Base-by-base conservation (phyloP, 2,329 filamentous ascomycete genomes). In the Paramyrothecium sp. region DNA sequence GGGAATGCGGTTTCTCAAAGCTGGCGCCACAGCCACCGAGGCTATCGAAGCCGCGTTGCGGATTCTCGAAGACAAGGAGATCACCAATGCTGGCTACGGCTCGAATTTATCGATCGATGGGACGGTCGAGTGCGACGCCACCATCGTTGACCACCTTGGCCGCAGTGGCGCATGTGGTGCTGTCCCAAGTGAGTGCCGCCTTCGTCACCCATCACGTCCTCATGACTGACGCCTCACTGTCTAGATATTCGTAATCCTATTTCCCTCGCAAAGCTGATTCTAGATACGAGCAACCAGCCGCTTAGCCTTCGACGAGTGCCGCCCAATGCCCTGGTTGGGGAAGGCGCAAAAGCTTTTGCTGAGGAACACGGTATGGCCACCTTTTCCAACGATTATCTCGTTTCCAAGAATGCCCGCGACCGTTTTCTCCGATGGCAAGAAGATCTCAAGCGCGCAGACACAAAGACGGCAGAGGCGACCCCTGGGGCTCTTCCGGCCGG, bases 31-130 rank as follows among this genome's bases (percentile, higher is more conserved):
- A 47, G 91, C 95, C 4, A 81, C 94, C 3, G 92, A 98, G 69
- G 95, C 93, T 17, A 89, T 97, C 21, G 95, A 97, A 73, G 89
- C 90, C 53, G 92, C 95, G 30, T 87, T 99, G 67, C 91, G 89
- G 64, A 81, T 91, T 20, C 85, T 99, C 19, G 95, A 99, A 75
- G 91, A 99, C 70, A 88, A 90, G 57, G 92, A 97, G 67, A 96
- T 99, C 63, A 99, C 96, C 38, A 99, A 99, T 71, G 91, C 94
- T 41, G 95, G 95, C 0, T 98, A 90, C 70, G 95, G 96, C 51
- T 99, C 95, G 75, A 99, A 99, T 67, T 79, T 99, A 22, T 89
- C 91, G 49, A 90, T 96, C 61, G 89, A 97, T 64, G 95, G 95
- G 2, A 85, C 87, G 1, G 95, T 98, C 13, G 95, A 99, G 72